phyloP scores from a whole-genome alignment of 129 eudicot species.

The Arctium lappa region DNA sequence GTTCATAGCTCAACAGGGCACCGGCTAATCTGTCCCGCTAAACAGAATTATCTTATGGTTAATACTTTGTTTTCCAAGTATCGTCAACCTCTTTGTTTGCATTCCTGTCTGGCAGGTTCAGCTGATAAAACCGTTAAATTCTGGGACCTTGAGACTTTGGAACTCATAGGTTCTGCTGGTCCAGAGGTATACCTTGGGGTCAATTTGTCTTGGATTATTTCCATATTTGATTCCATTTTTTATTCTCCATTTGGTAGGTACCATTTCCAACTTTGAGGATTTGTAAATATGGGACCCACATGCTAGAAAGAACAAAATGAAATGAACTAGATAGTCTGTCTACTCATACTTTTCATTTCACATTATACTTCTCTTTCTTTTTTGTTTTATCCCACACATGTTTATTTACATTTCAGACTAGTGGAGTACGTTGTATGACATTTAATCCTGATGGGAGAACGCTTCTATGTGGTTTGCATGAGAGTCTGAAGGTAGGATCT shows the following conservation, averaged over 20 bases:
- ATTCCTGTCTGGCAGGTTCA: slow-evolving; percentile 55
- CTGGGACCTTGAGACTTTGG: slow-evolving; percentile 99
- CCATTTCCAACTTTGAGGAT: neutral
- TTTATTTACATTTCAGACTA: slow-evolving; percentile 48
- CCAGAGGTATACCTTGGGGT: slow-evolving; percentile 65
- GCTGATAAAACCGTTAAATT: slow-evolving; percentile 94
- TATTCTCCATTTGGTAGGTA: neutral
- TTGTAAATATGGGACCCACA: slow-evolving; percentile 5
- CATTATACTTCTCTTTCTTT: neutral
- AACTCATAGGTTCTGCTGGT: slow-evolving; percentile 95
- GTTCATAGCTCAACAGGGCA: neutral
- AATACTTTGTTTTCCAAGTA: neutral
- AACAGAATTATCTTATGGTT: neutral
- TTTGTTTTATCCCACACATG: neutral
- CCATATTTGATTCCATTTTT: neutral
- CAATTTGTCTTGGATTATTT: slow-evolving; percentile 3
- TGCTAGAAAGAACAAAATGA: neutral
- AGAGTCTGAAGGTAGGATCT: slow-evolving; percentile 69
- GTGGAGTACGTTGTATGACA: slow-evolving; percentile 97
- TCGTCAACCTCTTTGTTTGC: slow-evolving; percentile 7
- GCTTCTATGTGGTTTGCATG: slow-evolving; percentile 92
- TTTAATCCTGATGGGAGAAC: slow-evolving; percentile 98
- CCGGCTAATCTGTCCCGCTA: neutral
- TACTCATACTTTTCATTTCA: neutral
- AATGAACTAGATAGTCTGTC: neutral